These are phyloP conservation scores for Cadophora sp. DNA, from an alignment of 2,329 filamentous ascomycete genomes.

Conservation along the genomic window DNA sequence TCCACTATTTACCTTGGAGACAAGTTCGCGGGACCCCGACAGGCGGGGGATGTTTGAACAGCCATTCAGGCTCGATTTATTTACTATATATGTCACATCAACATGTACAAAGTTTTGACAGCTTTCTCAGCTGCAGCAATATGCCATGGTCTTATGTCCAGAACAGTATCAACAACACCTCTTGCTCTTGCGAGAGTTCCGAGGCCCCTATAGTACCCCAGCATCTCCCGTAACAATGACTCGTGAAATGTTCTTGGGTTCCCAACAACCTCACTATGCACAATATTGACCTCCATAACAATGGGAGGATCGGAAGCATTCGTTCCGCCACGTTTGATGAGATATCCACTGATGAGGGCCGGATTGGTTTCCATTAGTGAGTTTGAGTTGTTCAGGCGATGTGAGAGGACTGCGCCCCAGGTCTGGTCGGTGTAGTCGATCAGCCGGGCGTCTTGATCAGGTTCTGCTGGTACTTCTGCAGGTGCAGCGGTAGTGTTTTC, in stretches of 20 bases:
- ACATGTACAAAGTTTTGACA: constrained; percentile 66
- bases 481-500: constrained; percentile 44
- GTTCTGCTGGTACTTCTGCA: constrained; percentile 53
- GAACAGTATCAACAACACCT: constrained; percentile 64
- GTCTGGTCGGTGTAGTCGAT: constrained; percentile 77
- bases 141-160: constrained; percentile 78
- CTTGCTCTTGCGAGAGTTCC: constrained; percentile 72
- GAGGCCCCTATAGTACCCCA: constrained; percentile 72
- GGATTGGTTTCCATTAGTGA: constrained; percentile 61
- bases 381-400: constrained; percentile 66
- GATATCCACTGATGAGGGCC: constrained; percentile 67
- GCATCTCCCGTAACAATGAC: constrained; percentile 70
- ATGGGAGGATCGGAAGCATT: constrained; percentile 63
- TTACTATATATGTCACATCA: constrained; percentile 54
- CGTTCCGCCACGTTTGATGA: constrained; percentile 67
- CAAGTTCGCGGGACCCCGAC: neutral
- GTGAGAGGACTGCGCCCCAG: constrained; percentile 75
- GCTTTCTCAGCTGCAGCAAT: constrained; percentile 74
- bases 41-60: neutral
- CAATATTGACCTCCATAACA: constrained; percentile 68
- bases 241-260: constrained; percentile 56
- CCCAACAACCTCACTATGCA: constrained; percentile 55
- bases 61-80: constrained; percentile 3
- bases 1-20: neutral
- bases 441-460: constrained; percentile 71